Evolutionary conservation across 2,329 filamentous ascomycete species (phyloP), one percentile per base, ranked within the genome.

Genomic region (Fonsecaea erecta): DNA sequence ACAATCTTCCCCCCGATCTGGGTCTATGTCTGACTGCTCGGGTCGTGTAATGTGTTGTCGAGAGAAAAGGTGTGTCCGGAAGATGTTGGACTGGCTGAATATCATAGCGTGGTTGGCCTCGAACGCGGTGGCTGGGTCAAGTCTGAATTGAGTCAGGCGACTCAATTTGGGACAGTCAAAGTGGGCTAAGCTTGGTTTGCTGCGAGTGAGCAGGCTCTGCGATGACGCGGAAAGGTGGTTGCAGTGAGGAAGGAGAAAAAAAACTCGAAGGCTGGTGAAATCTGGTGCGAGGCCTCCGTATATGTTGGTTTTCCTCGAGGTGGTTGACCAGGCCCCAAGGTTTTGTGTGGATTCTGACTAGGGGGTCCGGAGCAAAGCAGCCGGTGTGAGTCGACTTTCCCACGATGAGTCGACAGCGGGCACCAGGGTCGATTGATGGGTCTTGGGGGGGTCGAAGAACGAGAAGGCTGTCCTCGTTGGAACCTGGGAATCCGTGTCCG

Each of bases 41-140:
- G 70, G 64, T 52, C 46, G 57, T 56, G 56, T 65, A 28, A 48
- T 61, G 51, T 65, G 62, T 43, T 68, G 64, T 65, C 58, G 69
- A 62, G 64, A 64, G 46, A 60, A 67, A 62, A 65, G 63, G 65
- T 61, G 66, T 57, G 66, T 68, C 54, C 60, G 68, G 60, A 64
- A 62, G 61, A 67, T 70, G 52, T 64, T 70, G 63, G 65, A 65
- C 55, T 64, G 63, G 62, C 67, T 65, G 67, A 70, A 69, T 72
- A 68, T 72, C 70, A 72, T 72, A 68, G 66, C 70, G 70, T 64
- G 69, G 55, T 60, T 61, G 61, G 51, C 53, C 54, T 63, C 48
- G 59, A 64, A 51, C 59, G 57, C n/a, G 43, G 57, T 68, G 60
- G 57, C 63, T 68, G 63, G 65, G 54, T 55, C 55, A 48, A 21